These are phyloP conservation scores for Amoeboaphelidium protococcarum DNA, from an alignment of 371 early-diverging fungal genomes.

Conservation along the genomic window DNA sequence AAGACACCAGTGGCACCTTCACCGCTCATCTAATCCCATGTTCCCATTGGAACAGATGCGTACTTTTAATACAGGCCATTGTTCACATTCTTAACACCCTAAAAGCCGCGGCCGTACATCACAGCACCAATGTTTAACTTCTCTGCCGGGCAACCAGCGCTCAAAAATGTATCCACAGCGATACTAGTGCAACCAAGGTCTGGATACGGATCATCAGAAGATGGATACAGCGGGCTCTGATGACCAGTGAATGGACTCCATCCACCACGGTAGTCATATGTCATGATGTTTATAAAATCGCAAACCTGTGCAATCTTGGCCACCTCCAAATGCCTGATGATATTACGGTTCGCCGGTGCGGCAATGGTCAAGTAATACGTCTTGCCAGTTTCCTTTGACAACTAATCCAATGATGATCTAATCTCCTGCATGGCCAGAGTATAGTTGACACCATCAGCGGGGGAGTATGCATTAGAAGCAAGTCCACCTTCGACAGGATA, in stretches of 20 bases:
- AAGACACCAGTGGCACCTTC: slow-evolving; percentile 3
- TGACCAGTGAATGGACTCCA: slow-evolving; percentile 2
- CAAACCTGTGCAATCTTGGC: not conserved
- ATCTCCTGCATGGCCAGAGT: not conserved
- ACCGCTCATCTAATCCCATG: too few relatives aligned
- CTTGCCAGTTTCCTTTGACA: not conserved
- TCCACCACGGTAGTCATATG: slow-evolving; percentile 1
- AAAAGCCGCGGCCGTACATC: slow-evolving; percentile 3
- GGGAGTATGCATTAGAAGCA: not conserved
- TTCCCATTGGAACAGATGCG: not conserved
- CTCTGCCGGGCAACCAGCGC: not conserved
- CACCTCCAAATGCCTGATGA: not conserved
- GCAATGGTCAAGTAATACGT: not conserved
- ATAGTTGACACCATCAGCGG: slow-evolving; percentile 1
- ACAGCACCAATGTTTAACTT: not conserved
- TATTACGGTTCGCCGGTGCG: not conserved
- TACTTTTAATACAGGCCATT: not conserved
- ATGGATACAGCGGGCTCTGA: slow-evolving; percentile 1
- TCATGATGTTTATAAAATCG: slow-evolving; percentile 3
- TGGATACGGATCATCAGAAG: not conserved
- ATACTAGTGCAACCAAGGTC: not conserved
- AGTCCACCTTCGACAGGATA: slow-evolving; percentile 2
- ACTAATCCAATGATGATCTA: not conserved
- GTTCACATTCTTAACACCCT: not conserved
- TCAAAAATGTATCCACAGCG: not conserved